Percentiles rank a stretch among this genome's conserved stretches.
Evolutionary conservation across 1,139 yeast species (phyloP).

Genomic region (Suhomyces coccinellae): DNA sequence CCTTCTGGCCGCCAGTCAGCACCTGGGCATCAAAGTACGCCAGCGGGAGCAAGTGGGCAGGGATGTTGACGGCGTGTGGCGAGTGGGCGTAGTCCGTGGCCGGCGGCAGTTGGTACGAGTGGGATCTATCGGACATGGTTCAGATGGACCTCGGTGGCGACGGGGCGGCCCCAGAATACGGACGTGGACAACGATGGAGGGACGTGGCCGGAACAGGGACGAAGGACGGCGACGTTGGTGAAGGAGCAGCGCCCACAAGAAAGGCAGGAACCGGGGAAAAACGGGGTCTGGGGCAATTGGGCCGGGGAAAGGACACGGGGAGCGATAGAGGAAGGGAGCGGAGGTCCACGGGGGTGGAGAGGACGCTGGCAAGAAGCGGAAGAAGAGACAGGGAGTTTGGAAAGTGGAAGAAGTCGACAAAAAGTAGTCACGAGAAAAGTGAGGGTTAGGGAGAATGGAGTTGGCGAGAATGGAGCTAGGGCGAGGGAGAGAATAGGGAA

Average conservation of each 20-base stretch:
- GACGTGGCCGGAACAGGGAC: neutral
- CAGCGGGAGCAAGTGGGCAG: slow-evolving; percentile 40
- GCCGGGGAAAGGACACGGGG: neutral
- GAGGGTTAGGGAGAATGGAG: neutral
- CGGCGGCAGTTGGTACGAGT: slow-evolving; percentile 4
- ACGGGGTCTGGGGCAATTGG: neutral
- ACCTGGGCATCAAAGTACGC: slow-evolving; percentile 21
- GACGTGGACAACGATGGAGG: neutral
- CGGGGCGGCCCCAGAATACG: neutral
- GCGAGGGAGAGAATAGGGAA: neutral
- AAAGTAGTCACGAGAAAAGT: neutral
- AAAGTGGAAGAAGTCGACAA: neutral
- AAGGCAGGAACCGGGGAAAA: too few relatives aligned
- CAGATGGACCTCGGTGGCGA: neutral
- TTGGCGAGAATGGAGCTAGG: too few relatives aligned
- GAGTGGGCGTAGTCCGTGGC: slow-evolving; percentile 6
- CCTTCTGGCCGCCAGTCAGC: slow-evolving; percentile 7
- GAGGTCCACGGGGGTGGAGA: neutral
- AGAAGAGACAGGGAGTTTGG: neutral
- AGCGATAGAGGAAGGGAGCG: neutral
- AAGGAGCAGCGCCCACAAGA: too few relatives aligned
- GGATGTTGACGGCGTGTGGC: slow-evolving; percentile 23
- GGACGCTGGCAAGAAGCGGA: neutral
- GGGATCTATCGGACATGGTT: slow-evolving; percentile 6
- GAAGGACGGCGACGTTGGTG: too few relatives aligned